Conservation (phyloP, 768 basidiomycete species). For the Lactarius vividus region DNA sequence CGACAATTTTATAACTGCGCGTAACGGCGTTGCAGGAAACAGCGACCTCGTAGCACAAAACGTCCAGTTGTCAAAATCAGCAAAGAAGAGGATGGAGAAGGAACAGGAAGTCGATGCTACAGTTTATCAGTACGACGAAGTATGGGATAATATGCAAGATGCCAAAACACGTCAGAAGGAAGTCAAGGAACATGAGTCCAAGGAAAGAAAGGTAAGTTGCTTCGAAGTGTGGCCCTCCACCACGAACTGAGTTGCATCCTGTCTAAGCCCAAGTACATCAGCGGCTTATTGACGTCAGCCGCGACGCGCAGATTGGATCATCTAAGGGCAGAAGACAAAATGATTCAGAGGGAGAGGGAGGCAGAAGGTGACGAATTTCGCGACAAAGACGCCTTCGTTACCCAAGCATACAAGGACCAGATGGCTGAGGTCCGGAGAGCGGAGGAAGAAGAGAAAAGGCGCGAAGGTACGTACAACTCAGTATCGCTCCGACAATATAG, state of each 20-base stretch:
- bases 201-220: slow-evolving; percentile 68
- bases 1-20: slow-evolving; percentile 47
- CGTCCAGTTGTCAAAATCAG: slow-evolving; percentile 57
- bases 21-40: slow-evolving; percentile 44
- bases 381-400: slow-evolving; percentile 97
- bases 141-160: slow-evolving; percentile 94
- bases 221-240: neutral
- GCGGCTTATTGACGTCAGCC: slow-evolving; percentile 71
- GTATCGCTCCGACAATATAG: neutral
- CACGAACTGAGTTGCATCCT: slow-evolving; percentile 6
- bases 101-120: slow-evolving; percentile 78
- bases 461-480: slow-evolving; percentile 67
- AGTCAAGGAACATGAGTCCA: slow-evolving; percentile 70
- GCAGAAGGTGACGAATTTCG: slow-evolving; percentile 89
- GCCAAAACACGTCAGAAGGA: slow-evolving; percentile 73
- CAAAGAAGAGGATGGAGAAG: slow-evolving; percentile 70
- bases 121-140: slow-evolving; percentile 93
- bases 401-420: slow-evolving; percentile 95
- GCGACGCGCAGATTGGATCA: slow-evolving; percentile 87
- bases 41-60: slow-evolving; percentile 58
- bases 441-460: slow-evolving; percentile 86
- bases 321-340: slow-evolving; percentile 94
- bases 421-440: slow-evolving; percentile 88
- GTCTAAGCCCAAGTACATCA: slow-evolving; percentile 88
- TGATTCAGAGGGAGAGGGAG: slow-evolving; percentile 92